Conservation (phyloP, 2,329 filamentous ascomycete species). For the Apiospora pterosperma region DNA sequence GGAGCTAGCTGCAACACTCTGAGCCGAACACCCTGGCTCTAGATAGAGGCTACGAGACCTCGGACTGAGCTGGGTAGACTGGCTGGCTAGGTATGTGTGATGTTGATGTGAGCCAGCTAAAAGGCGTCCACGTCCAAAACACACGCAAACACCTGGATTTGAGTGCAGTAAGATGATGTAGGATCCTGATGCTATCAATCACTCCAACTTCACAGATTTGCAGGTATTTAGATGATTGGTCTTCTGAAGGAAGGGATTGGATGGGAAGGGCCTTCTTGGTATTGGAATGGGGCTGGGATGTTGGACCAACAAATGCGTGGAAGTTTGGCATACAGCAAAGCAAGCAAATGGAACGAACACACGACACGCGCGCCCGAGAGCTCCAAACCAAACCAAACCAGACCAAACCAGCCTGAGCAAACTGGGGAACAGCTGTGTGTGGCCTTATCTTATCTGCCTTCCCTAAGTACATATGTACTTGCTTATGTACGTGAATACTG, state of each 20-base stretch:
- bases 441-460: not conserved
- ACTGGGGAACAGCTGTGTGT: no score
- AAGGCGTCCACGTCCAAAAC: slow-evolving; percentile 2
- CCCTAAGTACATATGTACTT: not conserved
- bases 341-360: not conserved
- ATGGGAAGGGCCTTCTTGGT: not conserved
- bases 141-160: not conserved
- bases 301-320: not conserved
- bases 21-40: slow-evolving; percentile 10
- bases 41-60: no score
- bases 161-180: not conserved
- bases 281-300: not conserved
- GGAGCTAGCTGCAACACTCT: slow-evolving; percentile 9
- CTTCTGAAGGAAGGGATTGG: not conserved
- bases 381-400: not conserved
- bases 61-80: not conserved
- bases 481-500: not conserved
- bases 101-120: not conserved
- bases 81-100: not conserved
- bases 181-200: not conserved
- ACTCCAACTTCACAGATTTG: not conserved
- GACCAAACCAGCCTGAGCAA: no score
- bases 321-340: not conserved
- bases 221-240: not conserved
- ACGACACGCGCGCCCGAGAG: not conserved